Evolutionary conservation across 1,284 basidiomycete genomes (phyloP), one percentile per base, ranked within the genome.

Genomic region (Sanghuangporus baumii): DNA sequence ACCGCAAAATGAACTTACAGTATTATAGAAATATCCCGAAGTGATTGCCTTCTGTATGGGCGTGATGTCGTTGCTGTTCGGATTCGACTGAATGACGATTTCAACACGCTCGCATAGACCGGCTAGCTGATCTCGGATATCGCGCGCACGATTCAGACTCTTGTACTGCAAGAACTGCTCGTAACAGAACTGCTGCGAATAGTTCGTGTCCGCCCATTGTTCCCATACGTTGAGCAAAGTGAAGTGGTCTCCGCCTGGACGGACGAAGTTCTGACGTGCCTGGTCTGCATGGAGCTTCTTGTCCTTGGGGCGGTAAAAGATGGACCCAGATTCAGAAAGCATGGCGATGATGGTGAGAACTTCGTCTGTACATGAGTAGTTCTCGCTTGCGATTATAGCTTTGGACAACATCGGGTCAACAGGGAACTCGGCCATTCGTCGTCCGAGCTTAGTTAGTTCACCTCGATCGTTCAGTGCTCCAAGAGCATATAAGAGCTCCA

Each of bases 81-180:
- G 89, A 71, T 93, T 96, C 59, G 85, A 83, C 71, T 90, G 79
- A 59, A 98, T 87, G 20, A 96, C 86, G 51, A 99, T 88, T 73
- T 99, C 97, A 50, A 98, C 96, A 36, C 97, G 89, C 74, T 99
- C 97, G 74, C 97, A 99, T 37, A 99, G 78, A 5, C 88, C 88
- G 0, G 95, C 94, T 14, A 99, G 82, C 75, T 99, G 97, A 75
- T 99, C 97, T 34, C 90, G 84, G 68, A 99, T 96, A 75, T 99
- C 97, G 54, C 97, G 87, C 0, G 97, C 96, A 26, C 97, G 84
- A 67, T 87, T 90, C 12, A 99, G 77, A 66, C 91, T 94, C 81
- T 99, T 99, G 82, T 93, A 96, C 76, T 99, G 97, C 59, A 99
- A 78, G 76, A 96, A 99, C 71, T 99, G 95, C 72, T 98, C 95